Evolutionary conservation across 495 filamentous ascomycete genomes (phyloP), one percentile per base, ranked within the genome.

Genomic region (Pyrenula aspistea): DNA sequence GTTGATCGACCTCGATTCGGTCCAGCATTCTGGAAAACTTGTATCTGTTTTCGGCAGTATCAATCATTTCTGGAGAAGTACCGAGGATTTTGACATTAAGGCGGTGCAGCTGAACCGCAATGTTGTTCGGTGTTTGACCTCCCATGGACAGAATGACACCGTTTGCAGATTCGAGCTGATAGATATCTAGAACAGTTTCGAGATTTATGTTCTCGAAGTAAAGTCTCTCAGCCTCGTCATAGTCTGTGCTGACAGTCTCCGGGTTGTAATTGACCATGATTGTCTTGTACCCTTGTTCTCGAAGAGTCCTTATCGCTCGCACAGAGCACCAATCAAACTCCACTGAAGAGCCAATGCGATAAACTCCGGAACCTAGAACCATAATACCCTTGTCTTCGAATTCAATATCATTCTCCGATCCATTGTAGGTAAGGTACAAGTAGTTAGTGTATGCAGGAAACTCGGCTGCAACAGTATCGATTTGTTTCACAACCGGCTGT

Each of bases 281-380:
- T 1, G 93, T 97, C 79, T 96, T 96, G 78, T 86, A 80, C 25
- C 88, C 87, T 62, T 85, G 79, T 59, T 91, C 85, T 36, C 93
- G 84, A 24, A 98, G 83, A 8, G 93, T 98, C 56, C 93, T 86
- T 57, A 98, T 92, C 2, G 92, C 89, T 54, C 92, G 80, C 31
- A 98, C 93, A n/a, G 93, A 95, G 68, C 93, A 98, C 93, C 93
- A 98, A 68, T 98, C 93, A 67, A 98, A 98, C 67, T 98, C 93
- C 54, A 98, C 93, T 0, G 91, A 96, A 0, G 91, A 96, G 51
- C 93, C 93, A 62, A 98, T 98, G 60, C 93, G 83, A 74, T 98
- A 98, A 21, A 98, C 93, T 68, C 93, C 93, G 15, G 93, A 97
- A 12, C 93, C 93, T 21, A 98, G 76, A 4, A 98, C 93, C 91